Evolutionary conservation across 768 basidiomycete species (phyloP).

Genomic region (Podaxis pistillaris): DNA sequence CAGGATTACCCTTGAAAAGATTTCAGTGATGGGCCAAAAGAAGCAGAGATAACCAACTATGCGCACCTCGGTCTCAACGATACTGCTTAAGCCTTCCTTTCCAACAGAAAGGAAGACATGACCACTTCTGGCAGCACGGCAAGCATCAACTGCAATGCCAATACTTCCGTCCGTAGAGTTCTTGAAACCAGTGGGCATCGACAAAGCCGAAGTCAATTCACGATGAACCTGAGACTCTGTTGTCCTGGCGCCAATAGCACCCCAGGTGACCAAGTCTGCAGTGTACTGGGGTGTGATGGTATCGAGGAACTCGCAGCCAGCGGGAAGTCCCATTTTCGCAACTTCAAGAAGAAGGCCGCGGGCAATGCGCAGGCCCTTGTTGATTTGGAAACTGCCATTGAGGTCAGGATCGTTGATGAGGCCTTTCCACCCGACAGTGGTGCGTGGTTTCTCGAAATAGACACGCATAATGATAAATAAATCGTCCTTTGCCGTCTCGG

Average conservation of each 20-base stretch:
- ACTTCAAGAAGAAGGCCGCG: conserved; percentile 86
- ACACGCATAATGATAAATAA: conserved; percentile 96
- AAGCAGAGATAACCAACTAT: background rate
- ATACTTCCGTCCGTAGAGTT: conserved; percentile 96
- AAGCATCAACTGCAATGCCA: conserved; percentile 92
- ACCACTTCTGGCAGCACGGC: conserved; percentile 83
- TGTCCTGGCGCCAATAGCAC: conserved; percentile 92
- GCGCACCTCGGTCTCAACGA: conserved; percentile 87
- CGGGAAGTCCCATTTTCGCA: conserved; percentile 86
- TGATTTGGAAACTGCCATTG: conserved; percentile 93
- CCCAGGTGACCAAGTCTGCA: conserved; percentile 88
- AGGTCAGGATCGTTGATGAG: conserved; percentile 97
- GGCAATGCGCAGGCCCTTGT: conserved; percentile 89
- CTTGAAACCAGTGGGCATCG: conserved; percentile 98
- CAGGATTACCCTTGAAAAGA: conserved; percentile 71
- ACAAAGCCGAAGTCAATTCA: conserved; percentile 82
- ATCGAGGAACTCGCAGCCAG: conserved; percentile 94
- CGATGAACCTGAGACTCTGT: conserved; percentile 94
- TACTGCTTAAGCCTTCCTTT: conserved; percentile 92
- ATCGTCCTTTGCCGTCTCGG: conserved; percentile 77
- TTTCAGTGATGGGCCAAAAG: conserved; percentile 6
- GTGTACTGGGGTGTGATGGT: conserved; percentile 77
- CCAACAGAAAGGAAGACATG: conserved; percentile 98
- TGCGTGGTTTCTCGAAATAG: conserved; percentile 96
- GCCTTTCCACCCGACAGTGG: conserved; percentile 98